phyloP scores from a whole-genome alignment of 257 asterid species.

The Schizonepeta tenuifolia region DNA sequence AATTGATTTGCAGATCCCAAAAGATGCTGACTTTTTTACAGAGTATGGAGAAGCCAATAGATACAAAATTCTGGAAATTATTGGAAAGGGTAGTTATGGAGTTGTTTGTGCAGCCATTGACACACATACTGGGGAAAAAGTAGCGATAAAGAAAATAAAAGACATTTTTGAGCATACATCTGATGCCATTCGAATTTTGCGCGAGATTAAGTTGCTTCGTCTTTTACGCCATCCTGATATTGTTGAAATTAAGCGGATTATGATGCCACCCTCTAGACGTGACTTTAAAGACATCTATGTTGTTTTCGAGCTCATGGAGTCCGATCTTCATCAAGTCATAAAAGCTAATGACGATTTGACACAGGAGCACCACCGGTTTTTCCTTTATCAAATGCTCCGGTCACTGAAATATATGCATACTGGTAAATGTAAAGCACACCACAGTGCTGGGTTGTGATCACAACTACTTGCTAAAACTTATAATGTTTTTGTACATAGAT shows the following conservation, averaged over 20 bases:
- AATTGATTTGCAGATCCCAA: conserved; percentile 54
- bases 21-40: conserved; percentile 72
- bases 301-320: conserved; percentile 95
- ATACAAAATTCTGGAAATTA: conserved; percentile 80
- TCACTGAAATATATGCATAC: conserved; percentile 92
- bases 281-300: conserved; percentile 88
- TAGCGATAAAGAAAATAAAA: conserved; percentile 88
- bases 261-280: conserved; percentile 87
- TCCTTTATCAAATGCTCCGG: conserved; percentile 90
- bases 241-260: conserved; percentile 86
- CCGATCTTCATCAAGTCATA: conserved; percentile 95
- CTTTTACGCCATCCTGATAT: conserved; percentile 89
- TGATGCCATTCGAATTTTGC: conserved; percentile 85
- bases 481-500: conserved; percentile 1
- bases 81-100: conserved; percentile 96
- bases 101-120: conserved; percentile 93
- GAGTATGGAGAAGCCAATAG: conserved; percentile 89
- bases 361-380: conserved; percentile 87
- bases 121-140: conserved; percentile 88
- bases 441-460: background rate
- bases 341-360: conserved; percentile 96
- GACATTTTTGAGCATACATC: conserved; percentile 84
- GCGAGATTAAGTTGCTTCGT: conserved; percentile 87
- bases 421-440: conserved; percentile 47
- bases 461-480: conserved; percentile 14